Evolutionary conservation across 208 protist species (phyloP).

Genomic region (Angomonas ambiguus): DNA sequence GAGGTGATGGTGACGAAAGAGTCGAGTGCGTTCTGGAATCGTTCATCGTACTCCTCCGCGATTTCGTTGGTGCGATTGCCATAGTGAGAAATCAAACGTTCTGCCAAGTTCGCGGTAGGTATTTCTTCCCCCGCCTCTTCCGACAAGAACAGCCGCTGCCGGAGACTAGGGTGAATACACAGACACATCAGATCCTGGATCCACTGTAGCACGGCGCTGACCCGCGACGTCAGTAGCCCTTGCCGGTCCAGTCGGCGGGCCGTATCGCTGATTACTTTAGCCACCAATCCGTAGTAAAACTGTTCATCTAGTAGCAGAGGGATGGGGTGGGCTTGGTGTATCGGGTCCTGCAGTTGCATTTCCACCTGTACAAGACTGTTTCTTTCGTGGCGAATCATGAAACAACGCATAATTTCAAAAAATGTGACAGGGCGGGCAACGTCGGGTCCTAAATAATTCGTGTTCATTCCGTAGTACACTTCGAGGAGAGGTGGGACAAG

Average conservation of each 20-base stretch:
- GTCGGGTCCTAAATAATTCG: neutral
- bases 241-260: conserved; percentile 25
- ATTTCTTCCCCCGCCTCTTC: neutral
- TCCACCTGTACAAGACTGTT: conserved; percentile 25
- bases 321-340: conserved; percentile 9
- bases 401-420: conserved; percentile 7
- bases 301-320: conserved; percentile 24
- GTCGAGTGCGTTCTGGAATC: conserved; percentile 5
- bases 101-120: neutral
- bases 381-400: conserved; percentile 44
- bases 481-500: neutral
- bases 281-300: conserved; percentile 31
- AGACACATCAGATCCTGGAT: conserved; percentile 37
- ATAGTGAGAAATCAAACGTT: neutral
- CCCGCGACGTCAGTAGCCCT: conserved; percentile 25
- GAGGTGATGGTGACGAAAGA: conserved; percentile 29
- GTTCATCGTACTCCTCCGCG: neutral
- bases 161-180: conserved; percentile 26
- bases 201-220: conserved; percentile 36
- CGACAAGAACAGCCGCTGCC: neutral
- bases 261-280: conserved; percentile 17
- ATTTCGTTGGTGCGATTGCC: neutral
- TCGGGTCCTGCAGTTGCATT: conserved; percentile 23
- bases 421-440: neutral
- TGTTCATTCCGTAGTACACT: neutral